Evolutionary conservation across 2,329 filamentous ascomycete species (phyloP), one percentile per base, ranked within the genome.

Genomic region (Alternaria rosae): DNA sequence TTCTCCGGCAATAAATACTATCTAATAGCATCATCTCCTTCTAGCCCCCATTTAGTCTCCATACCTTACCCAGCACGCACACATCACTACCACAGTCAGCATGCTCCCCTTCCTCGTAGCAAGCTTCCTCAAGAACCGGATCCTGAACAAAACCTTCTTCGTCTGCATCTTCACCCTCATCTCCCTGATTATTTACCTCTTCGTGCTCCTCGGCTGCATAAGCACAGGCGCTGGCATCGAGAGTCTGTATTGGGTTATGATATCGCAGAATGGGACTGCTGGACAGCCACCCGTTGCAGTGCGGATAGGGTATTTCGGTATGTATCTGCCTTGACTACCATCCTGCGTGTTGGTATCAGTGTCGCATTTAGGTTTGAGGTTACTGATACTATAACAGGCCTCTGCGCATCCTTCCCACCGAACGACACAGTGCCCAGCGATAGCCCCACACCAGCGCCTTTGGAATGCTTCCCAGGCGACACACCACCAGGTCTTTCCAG

Each of bases 281-380:
- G 45, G 25, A 25, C 44, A 57, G 35, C 42, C 25, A 20, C 43
- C 52, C 3, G 43, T 43, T 9, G 47, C 50, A n/a, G 45, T 62
- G 8, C 44, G 59, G 8, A 59, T 59, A 32, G 59, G 59, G 20
- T 62, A 62, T 51, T 59, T 59, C 9, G 55, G 56, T 62, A 54
- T n/a, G 23, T 8, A 25, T 8, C 6, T 25, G 5, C 8, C 23
- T 25, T 25, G 8, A 25, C 23, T 25, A 8, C 6, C 23, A 25
- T 25, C 8, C 23, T 8, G 23, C 23, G 23, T 25, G 23, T 25
- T 25, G 23, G 23, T 25, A 25, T 25, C 8, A 25, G 23, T 25
- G 23, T 8, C 8, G 23, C 8, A 25, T 25, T 25, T 5, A 8
- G 23, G 8, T 25, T 25, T 25, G 23, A 25, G 23, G 23, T 25